Percentiles rank a stretch among this genome's conserved stretches.
These are phyloP conservation scores for Aspergillus alliaceus DNA, from an alignment of 2,329 filamentous ascomycete genomes.

Conservation along the genomic window DNA sequence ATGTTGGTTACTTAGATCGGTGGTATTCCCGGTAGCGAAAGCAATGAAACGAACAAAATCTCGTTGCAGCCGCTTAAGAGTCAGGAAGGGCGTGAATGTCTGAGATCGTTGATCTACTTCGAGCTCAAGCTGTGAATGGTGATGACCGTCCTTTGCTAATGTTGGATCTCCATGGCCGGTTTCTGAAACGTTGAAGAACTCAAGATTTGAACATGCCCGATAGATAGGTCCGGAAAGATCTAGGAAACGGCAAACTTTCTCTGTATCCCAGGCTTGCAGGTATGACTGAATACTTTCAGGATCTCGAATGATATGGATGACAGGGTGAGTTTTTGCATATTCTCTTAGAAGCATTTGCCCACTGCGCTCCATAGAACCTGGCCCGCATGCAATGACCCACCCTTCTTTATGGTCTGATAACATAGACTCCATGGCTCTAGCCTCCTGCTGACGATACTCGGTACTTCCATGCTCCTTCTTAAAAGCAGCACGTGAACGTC, in stretches of 20 bases:
- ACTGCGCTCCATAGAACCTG: constrained; percentile 66
- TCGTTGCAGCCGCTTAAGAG: constrained; percentile 66
- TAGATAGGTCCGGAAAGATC: constrained; percentile 54
- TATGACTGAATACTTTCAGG: constrained; percentile 64
- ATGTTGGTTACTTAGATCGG: constrained; percentile 32
- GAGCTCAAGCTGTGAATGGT: constrained; percentile 26
- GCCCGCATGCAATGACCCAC: constrained; percentile 70
- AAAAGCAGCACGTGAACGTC: constrained; percentile 62
- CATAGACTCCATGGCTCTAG: constrained; percentile 60
- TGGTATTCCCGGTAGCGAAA: constrained; percentile 50
- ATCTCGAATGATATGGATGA: constrained; percentile 70
- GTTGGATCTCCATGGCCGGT: constrained; percentile 31
- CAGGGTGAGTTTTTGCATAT: constrained; percentile 64
- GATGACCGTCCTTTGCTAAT: constrained; percentile 20
- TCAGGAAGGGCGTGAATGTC: constrained; percentile 59
- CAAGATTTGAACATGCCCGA: constrained; percentile 68
- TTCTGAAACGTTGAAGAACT: constrained; percentile 75
- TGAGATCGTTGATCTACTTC: constrained; percentile 41
- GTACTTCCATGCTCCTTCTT: constrained; percentile 62
- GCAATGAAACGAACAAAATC: constrained; percentile 70
- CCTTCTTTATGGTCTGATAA: constrained; percentile 60
- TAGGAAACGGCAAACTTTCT: constrained; percentile 60
- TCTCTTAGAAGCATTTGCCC: constrained; percentile 61
- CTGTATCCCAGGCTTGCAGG: constrained; percentile 56
- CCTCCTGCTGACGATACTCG: constrained; percentile 65